Conservation (phyloP, 768 basidiomycete species). For the Tephrocybe sp. region DNA sequence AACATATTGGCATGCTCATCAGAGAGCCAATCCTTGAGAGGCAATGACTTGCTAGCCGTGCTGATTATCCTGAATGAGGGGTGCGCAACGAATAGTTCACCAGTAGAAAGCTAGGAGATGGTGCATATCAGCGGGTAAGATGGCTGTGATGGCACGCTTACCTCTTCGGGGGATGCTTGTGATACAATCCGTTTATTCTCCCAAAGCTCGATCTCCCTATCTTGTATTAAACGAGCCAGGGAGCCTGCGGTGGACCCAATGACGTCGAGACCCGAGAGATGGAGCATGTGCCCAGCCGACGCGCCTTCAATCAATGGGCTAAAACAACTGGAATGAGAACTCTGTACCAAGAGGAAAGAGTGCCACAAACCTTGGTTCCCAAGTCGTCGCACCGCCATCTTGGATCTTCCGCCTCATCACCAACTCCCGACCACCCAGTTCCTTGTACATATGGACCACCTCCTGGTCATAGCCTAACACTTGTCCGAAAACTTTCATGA, state of each 20-base stretch:
- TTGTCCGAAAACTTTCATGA: constrained; percentile 52
- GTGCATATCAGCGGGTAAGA: neutral
- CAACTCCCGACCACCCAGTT: constrained; percentile 62
- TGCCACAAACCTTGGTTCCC: constrained; percentile 55
- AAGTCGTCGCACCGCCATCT: constrained; percentile 54
- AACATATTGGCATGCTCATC: constrained; percentile 73
- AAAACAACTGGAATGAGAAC: neutral
- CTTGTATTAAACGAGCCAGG: constrained; percentile 55
- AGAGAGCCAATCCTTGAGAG: constrained; percentile 67
- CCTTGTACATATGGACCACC: constrained; percentile 64
- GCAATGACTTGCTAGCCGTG: constrained; percentile 60
- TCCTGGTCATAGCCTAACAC: constrained; percentile 61
- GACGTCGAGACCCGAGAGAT: constrained; percentile 62
- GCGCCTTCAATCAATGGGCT: constrained; percentile 48
- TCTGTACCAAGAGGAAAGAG: neutral
- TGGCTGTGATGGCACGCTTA: constrained; percentile 8
- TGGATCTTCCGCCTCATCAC: constrained; percentile 59
- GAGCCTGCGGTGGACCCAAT: constrained; percentile 65
- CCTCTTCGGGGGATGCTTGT: constrained; percentile 45
- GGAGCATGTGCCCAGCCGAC: constrained; percentile 54
- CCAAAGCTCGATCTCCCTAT: constrained; percentile 65
- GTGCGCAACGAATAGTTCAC: constrained; percentile 48
- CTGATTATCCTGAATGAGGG: constrained; percentile 59
- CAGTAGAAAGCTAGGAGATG: constrained; percentile 23
- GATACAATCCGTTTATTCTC: constrained; percentile 57